These are phyloP conservation scores for Petunia secreta DNA, from an alignment of 257 asterid genomes.

Conservation along the genomic window DNA sequence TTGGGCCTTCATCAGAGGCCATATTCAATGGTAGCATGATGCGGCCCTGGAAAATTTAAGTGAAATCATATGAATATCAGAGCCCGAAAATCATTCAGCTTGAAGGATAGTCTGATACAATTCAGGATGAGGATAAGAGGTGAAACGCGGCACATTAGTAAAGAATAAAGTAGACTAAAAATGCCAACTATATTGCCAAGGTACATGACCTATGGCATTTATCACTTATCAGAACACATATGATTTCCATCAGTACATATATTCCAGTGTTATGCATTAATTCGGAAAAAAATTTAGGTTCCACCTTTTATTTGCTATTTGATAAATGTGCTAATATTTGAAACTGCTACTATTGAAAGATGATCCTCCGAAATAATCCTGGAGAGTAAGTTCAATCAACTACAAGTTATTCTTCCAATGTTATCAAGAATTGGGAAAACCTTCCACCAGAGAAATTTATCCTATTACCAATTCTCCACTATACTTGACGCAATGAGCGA, in stretches of 20 bases:
- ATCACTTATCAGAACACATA: background rate
- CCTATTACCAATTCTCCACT: background rate
- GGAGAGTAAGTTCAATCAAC: conserved; percentile 14
- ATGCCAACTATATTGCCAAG: background rate
- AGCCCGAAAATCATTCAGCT: conserved; percentile 4
- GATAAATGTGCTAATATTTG: background rate
- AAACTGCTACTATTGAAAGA: conserved; percentile 1
- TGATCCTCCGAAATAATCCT: conserved; percentile 9
- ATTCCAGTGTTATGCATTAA: background rate
- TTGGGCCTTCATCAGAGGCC: conserved; percentile 54
- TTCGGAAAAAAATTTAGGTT: background rate
- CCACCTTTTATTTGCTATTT: background rate
- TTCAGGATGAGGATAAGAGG: background rate
- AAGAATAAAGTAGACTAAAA: background rate
- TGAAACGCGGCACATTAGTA: background rate
- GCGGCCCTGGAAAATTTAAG: conserved; percentile 54
- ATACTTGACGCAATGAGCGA: background rate
- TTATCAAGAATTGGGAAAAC: conserved; percentile 8
- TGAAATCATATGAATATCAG: conserved; percentile 20
- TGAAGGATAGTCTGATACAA: background rate
- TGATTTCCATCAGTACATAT: background rate
- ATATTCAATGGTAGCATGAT: conserved; percentile 72
- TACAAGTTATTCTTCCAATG: conserved; percentile 4
- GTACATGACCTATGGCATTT: background rate
- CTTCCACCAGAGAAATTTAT: background rate